These are phyloP conservation scores for Hanseniaspora meyeri DNA, from an alignment of 805 yeast species.

Conservation along the genomic window DNA sequence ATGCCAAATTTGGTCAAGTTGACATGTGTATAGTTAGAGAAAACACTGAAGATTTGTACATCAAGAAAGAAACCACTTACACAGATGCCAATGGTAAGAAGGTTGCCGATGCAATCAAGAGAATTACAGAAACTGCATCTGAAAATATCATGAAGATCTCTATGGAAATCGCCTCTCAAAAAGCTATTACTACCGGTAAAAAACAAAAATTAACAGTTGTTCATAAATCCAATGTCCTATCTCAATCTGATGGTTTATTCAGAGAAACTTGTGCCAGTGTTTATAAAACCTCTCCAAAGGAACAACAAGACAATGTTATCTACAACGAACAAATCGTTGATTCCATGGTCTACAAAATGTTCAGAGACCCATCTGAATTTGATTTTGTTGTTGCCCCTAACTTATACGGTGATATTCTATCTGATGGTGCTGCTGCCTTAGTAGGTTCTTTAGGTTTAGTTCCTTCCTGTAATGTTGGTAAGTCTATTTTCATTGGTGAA, in stretches of 20 bases:
- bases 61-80: constrained; percentile 78
- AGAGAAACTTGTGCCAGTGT: constrained; percentile 57
- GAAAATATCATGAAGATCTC: constrained; percentile 82
- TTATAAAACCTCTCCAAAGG: constrained; percentile 40
- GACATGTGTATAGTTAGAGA: constrained; percentile 98
- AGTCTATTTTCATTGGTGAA: constrained; percentile 90
- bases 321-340: constrained; percentile 95
- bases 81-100: constrained; percentile 64
- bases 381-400: constrained; percentile 98
- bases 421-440: constrained; percentile 96
- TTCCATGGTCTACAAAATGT: constrained; percentile 97
- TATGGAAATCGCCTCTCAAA: constrained; percentile 79
- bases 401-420: constrained; percentile 90
- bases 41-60: constrained; percentile 94
- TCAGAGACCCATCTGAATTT: constrained; percentile 93
- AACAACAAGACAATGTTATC: constrained; percentile 43
- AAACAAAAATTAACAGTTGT: constrained; percentile 65
- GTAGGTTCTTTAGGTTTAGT: constrained; percentile 97
- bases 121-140: constrained; percentile 83
- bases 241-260: constrained; percentile 89
- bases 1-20: constrained; percentile 58
- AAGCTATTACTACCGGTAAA: constrained; percentile 56
- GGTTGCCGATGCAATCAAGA: constrained; percentile 95
- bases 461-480: constrained; percentile 97
- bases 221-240: constrained; percentile 90